Conservation (phyloP, 768 basidiomycete species). For the Lentinus brumalis region DNA sequence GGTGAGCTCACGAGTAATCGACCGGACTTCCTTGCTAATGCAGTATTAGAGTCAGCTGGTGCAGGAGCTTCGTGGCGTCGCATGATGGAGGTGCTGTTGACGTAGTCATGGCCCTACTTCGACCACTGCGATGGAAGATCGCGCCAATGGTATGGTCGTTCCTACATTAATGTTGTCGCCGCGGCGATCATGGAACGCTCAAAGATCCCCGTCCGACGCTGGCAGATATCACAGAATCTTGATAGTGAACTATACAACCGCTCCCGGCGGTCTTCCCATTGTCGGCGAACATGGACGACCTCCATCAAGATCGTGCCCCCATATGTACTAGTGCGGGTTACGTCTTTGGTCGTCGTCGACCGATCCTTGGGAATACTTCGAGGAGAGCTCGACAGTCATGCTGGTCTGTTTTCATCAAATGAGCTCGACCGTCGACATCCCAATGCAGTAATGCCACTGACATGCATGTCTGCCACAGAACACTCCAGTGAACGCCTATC, state of each 20-base stretch:
- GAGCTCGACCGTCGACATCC: not conserved
- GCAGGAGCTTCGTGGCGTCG: not conserved
- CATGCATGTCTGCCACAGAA: not conserved
- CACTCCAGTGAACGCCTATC: not conserved
- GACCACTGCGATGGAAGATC: not conserved
- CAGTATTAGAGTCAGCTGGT: not conserved
- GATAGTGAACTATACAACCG: slow-evolving; percentile 2
- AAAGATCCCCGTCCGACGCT: not conserved
- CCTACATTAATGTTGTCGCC: not conserved
- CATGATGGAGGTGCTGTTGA: not conserved
- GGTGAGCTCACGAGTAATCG: not conserved
- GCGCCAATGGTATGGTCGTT: not conserved
- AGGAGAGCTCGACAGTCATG: not conserved
- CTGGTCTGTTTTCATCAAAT: not conserved
- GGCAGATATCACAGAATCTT: not conserved
- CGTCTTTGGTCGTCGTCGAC: not conserved
- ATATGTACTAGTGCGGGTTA: slow-evolving; percentile 3
- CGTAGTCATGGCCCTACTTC: not conserved
- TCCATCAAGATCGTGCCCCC: not conserved
- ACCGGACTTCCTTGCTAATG: not conserved
- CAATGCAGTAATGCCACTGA: not conserved
- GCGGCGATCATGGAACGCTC: slow-evolving; percentile 2
- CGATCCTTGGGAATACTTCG: not conserved
- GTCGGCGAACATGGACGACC: not conserved
- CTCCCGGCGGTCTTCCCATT: not conserved